Evolutionary conservation across 345 rosid genomes (phyloP), one percentile per base, ranked within the genome.

Genomic region (Camelina laxa): DNA sequence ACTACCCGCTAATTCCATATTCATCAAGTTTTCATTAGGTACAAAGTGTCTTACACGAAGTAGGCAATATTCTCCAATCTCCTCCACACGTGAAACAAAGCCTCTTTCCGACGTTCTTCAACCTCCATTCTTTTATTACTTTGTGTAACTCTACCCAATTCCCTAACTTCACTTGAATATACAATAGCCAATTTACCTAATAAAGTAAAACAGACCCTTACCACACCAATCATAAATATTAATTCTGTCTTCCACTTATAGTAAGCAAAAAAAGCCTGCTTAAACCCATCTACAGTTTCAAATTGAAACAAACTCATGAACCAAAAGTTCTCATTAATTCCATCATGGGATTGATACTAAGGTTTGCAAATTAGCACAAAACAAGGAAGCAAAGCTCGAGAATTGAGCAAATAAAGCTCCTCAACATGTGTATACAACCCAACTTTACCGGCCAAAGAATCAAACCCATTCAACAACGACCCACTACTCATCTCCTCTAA

Each of bases 381-480:
- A 73, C 96, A 90, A 82, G 96, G 92, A 78, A 94, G 96, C 67
- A 94, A 84, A 73, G 98, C 95, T 81, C 82, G 86, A 48, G 91
- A 88, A 79, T 90, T 94, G 20, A 94, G 92, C 83, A 94, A 80
- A 82, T 91, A 94, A 65, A 94, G 97, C 82, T 94, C 98, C 75
- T 94, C 98, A 6, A 94, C 89, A 58, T 91, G 91, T 22, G 96
- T 84, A 65, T 91, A 87, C 21, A 94, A 82, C 50, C 96, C 98
- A 66, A 94, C 93, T 81, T 88, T 94, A 22, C 98, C 98, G 1
- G 98, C 97, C 69, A 94, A 83, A 9, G 98, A 94, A 81, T 94
- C 98, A 66, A 94, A 91, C 79, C 98, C 98, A n/a, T 83, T 86
- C 80, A 62, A 19, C 80, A 62, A 4, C 2, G 85, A 88, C 19